phyloP scores from a whole-genome alignment of 2,329 filamentous ascomycete species.

The Trichophyton mentagrophytes region DNA sequence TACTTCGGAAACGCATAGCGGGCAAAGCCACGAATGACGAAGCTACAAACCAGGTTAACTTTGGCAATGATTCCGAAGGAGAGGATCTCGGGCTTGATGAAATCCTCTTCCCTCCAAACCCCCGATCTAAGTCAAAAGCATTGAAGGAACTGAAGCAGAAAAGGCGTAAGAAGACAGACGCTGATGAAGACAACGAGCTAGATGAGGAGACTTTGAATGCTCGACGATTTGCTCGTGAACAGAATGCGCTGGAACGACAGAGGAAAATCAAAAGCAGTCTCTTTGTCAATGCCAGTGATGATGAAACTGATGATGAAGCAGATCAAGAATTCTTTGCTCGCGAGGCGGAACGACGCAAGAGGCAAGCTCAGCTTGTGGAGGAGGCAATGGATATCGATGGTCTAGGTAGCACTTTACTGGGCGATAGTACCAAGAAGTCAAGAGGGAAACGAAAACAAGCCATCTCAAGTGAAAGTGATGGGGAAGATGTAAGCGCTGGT shows the following conservation, averaged over 20 bases:
- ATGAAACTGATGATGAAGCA: slow-evolving; percentile 70
- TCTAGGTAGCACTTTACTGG: slow-evolving; percentile 12
- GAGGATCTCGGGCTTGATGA: slow-evolving; percentile 46
- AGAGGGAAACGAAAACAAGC: slow-evolving; percentile 7
- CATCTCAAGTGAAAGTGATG: slow-evolving; percentile 7
- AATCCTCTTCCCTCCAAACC: slow-evolving; percentile 52
- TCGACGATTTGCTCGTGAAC: slow-evolving; percentile 47
- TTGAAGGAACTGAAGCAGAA: slow-evolving; percentile 48
- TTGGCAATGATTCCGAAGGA: slow-evolving; percentile 58
- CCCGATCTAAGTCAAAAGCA: slow-evolving; percentile 38
- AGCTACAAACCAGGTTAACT: slow-evolving; percentile 41
- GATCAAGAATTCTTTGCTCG: slow-evolving; percentile 63
- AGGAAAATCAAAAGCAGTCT: slow-evolving; percentile 71
- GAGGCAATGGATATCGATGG: slow-evolving; percentile 34
- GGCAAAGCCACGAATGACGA: slow-evolving; percentile 22
- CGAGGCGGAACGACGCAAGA: slow-evolving; percentile 55
- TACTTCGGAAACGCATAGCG: slow-evolving; percentile 54
- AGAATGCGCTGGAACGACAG: slow-evolving; percentile 63
- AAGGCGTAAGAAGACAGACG: slow-evolving; percentile 38
- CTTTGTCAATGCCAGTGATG: slow-evolving; percentile 72
- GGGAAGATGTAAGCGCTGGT: neutral
- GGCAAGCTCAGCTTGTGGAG: slow-evolving; percentile 39
- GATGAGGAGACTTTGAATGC: slow-evolving; percentile 49
- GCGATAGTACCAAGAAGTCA: slow-evolving; percentile 11
- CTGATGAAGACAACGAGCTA: slow-evolving; percentile 43